Evolutionary conservation across 2,329 filamentous ascomycete genomes (phyloP).

Genomic region (Drechslerella coelobrocha): DNA sequence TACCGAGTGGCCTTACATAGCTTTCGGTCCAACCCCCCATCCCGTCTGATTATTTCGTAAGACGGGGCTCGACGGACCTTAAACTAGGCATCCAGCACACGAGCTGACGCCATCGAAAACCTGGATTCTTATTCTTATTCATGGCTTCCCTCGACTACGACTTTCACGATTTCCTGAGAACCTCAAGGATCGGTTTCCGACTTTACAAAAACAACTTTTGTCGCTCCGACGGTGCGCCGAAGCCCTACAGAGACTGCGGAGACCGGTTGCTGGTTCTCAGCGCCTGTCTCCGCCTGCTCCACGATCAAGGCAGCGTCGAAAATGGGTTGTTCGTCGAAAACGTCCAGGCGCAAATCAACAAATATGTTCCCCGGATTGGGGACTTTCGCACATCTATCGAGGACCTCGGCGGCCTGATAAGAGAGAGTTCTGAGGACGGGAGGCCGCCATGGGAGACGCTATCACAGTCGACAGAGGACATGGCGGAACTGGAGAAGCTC

Average conservation of each 20-base stretch:
- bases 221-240: constrained; percentile 33
- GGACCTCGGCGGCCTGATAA: constrained; percentile 42
- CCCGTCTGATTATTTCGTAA: not conserved
- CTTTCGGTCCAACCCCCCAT: not conserved
- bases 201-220: constrained; percentile 47
- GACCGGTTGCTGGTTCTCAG: constrained; percentile 48
- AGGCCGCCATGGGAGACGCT: constrained; percentile 36
- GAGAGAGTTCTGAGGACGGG: constrained; percentile 41
- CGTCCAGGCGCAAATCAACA: constrained; percentile 45
- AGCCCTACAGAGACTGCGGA: constrained; percentile 39
- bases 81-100: constrained; percentile 45
- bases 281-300: constrained; percentile 42
- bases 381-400: constrained; percentile 49
- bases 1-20: not conserved
- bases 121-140: constrained; percentile 25
- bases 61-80: constrained; percentile 5
- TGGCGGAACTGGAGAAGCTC: constrained; percentile 39
- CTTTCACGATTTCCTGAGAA: constrained; percentile 48
- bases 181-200: constrained; percentile 42
- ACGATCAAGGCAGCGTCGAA: constrained; percentile 46
- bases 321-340: constrained; percentile 40
- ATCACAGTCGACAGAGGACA: constrained; percentile 20
- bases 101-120: constrained; percentile 42
- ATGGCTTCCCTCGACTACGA: constrained; percentile 50
- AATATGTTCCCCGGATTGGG: constrained; percentile 39